Evolutionary conservation across 78 protist genomes (phyloP).

Genomic region (Dictyostelium purpureum): DNA sequence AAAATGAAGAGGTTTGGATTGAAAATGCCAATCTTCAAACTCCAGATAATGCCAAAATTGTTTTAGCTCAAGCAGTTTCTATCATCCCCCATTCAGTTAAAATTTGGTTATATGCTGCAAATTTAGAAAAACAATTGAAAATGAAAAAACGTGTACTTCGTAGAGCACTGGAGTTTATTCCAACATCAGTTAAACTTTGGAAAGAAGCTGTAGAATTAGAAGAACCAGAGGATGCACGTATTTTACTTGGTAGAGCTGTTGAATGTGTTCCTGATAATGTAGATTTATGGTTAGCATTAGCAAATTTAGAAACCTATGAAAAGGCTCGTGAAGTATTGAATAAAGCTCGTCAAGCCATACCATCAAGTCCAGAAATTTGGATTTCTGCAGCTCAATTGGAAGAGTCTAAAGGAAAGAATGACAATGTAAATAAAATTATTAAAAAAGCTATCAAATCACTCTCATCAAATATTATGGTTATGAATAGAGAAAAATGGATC

Average conservation of each 20-base stretch:
- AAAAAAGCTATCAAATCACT: conserved; percentile 80
- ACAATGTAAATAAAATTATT: conserved; percentile 66
- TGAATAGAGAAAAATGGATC: conserved; percentile 92
- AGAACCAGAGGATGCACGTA: conserved; percentile 91
- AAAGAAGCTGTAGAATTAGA: conserved; percentile 95
- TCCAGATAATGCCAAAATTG: conserved; percentile 85
- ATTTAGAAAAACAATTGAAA: conserved; percentile 86
- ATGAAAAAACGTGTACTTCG: conserved; percentile 87
- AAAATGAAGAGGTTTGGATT: conserved; percentile 96
- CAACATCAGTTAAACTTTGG: conserved; percentile 94
- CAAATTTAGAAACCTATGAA: conserved; percentile 93
- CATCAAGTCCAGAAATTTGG: conserved; percentile 93
- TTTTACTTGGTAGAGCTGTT: conserved; percentile 93
- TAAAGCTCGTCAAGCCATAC: conserved; percentile 85
- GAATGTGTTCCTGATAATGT: conserved; percentile 90
- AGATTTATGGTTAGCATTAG: conserved; percentile 98
- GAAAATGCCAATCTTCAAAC: conserved; percentile 88
- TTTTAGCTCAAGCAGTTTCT: conserved; percentile 94
- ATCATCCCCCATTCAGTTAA: conserved; percentile 90
- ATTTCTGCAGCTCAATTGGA: conserved; percentile 97
- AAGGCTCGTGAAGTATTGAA: conserved; percentile 94
- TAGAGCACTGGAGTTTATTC: conserved; percentile 91
- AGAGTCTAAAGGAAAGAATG: conserved; percentile 86
- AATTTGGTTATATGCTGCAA: conserved; percentile 95
- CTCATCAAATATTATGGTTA: neutral